Base-by-base conservation (phyloP, 768 basidiomycete genomes). In the Rhizopogon sp. region DNA sequence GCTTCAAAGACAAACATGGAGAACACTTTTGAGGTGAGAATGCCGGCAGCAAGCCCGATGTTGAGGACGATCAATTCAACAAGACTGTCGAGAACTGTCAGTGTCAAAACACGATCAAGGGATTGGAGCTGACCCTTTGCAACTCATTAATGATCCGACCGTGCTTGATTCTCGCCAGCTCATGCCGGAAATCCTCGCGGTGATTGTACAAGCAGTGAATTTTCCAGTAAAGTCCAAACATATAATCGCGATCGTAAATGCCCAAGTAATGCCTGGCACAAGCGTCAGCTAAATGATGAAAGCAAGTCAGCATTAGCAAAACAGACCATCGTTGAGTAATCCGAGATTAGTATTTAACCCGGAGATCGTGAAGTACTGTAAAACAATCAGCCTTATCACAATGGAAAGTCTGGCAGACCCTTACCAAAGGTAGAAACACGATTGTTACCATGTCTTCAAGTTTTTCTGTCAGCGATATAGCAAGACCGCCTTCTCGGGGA, bases 21-120 rank as follows among this genome's bases (percentile, higher is more conserved):
- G 74, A 98, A 96, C 11, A 97, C 88, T 14, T 80, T 78, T 73
- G 75, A 76, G 0, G 83, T 79, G 45, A 98, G 76, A 58, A 96
- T 94, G 0, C 80, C 79, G 5, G 90, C 93, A 2, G 78, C 74
- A 11, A 95, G 73, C 2, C 96, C 95, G 59, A 98, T 92, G 60
- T 98, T 99, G 58, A 98, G 85, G 10, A 98, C 96, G 63, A 98
- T 97, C 44, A 98, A 75, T 63, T 97, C 95, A 9, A 98, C 91
- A 4, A 97, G 78, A 43, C 89, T 90, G 49, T 17, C 47, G 14
- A 4, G 31, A 52, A 33, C 17, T 62, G 57, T 51, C 28, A 55
- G 2, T 2, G 17, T 8, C 9, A 14, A 55, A 47, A 35, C 37
- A 56, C 14, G 35, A 0, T 33, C 0, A 28, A 44, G 52, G 37